Evolutionary conservation across 352 stramenopile genomes (phyloP).

Genomic region (Pythium vanterpoolii): DNA sequence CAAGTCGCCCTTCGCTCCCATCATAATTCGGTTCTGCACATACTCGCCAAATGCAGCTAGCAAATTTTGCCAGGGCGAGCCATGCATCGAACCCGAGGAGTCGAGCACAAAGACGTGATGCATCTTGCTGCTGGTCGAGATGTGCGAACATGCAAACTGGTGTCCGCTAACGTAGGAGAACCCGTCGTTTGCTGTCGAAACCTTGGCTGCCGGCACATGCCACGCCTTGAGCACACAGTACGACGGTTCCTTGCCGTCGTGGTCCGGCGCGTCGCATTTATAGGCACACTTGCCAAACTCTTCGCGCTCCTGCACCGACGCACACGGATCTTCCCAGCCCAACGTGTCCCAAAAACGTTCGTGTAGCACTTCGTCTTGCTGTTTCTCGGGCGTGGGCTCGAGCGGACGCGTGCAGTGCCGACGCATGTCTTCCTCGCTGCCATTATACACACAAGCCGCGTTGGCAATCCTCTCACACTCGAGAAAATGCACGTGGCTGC

Average conservation of each 20-base stretch:
- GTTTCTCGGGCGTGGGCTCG: slow-evolving; percentile 45
- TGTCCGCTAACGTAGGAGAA: slow-evolving; percentile 62
- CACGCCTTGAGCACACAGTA: slow-evolving; percentile 69
- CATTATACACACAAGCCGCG: slow-evolving; percentile 1
- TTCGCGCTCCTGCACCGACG: slow-evolving; percentile 46
- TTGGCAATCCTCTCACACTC: slow-evolving; percentile 38
- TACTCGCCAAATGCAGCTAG: slow-evolving; percentile 59
- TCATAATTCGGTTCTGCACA: slow-evolving; percentile 58
- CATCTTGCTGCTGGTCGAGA: slow-evolving; percentile 44
- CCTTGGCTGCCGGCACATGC: slow-evolving; percentile 38
- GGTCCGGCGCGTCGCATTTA: slow-evolving; percentile 66
- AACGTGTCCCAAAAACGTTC: slow-evolving; percentile 74
- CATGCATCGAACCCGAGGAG: slow-evolving; percentile 69
- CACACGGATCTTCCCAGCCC: slow-evolving; percentile 69
- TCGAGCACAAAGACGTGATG: slow-evolving; percentile 85
- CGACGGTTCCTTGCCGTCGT: slow-evolving; percentile 46
- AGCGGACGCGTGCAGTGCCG: slow-evolving; percentile 57
- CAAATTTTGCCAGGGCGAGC: slow-evolving; percentile 54
- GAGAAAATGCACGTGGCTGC: slow-evolving; percentile 72
- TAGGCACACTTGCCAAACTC: slow-evolving; percentile 70
- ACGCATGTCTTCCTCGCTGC: slow-evolving; percentile 36
- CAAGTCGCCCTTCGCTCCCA: slow-evolving; percentile 50
- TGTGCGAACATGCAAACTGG: slow-evolving; percentile 73
- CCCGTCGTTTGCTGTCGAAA: slow-evolving; percentile 29
- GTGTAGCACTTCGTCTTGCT: slow-evolving; percentile 71